Evolutionary conservation across 2,329 filamentous ascomycete species (phyloP).

Genomic region (Cryphonectria parasitica): DNA sequence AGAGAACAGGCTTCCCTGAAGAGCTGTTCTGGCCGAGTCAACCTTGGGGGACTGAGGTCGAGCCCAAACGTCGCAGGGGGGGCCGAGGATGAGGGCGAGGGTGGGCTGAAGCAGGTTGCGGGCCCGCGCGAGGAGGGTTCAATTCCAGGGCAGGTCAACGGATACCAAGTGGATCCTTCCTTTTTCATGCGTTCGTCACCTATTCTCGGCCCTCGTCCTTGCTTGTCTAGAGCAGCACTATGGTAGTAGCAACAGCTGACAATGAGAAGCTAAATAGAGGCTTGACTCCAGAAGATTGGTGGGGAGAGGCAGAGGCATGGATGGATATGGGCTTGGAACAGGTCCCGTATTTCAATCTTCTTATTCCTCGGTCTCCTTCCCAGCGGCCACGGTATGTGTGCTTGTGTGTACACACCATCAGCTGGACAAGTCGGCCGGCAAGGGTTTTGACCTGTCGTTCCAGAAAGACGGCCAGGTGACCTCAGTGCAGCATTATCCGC

Average conservation of each 20-base stretch:
- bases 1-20: background rate
- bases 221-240: background rate
- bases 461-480: slow-evolving; percentile 1
- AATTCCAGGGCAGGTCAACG: slow-evolving; percentile 11
- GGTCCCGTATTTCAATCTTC: background rate
- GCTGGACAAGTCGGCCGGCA: slow-evolving; percentile 2
- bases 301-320: background rate
- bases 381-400: background rate
- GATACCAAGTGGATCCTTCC: slow-evolving; percentile 17
- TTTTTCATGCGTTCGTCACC: slow-evolving; percentile 16
- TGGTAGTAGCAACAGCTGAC: background rate
- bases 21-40: slow-evolving; percentile 9
- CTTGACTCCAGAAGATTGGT: background rate
- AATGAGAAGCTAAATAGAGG: background rate
- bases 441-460: slow-evolving; percentile 10
- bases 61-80: slow-evolving; percentile 2
- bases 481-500: slow-evolving; percentile 10
- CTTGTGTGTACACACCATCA: background rate
- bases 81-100: slow-evolving; percentile 6
- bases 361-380: background rate
- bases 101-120: slow-evolving; percentile 7
- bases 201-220: background rate
- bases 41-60: slow-evolving; percentile 8
- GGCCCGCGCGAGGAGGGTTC: slow-evolving; percentile 8
- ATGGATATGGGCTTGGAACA: background rate